phyloP scores from a whole-genome alignment of 2,329 filamentous ascomycete genomes.

The Aspergillus ibericus region DNA sequence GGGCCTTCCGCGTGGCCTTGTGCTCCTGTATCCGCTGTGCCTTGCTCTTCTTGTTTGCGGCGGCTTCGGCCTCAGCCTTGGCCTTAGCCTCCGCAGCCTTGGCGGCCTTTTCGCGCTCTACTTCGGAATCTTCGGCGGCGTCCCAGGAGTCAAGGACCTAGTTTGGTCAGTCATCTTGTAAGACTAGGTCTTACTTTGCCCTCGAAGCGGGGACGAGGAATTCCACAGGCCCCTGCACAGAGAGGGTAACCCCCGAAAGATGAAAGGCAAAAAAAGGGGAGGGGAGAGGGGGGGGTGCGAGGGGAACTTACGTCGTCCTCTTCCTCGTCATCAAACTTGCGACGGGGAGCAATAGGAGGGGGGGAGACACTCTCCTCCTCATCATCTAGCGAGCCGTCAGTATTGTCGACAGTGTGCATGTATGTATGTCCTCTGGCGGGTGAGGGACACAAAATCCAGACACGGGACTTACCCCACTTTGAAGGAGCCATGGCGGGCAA shows the following conservation, averaged over 20 bases:
- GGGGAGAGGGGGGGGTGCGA: not conserved
- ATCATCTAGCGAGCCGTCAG: slow-evolving; percentile 32
- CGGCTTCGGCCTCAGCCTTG: slow-evolving; percentile 84
- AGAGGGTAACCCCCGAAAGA: not conserved
- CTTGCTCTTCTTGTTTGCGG: slow-evolving; percentile 88
- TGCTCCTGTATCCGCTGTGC: slow-evolving; percentile 80
- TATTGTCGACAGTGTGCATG: not conserved
- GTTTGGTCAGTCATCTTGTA: not conserved
- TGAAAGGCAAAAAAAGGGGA: not conserved
- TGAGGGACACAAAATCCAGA: slow-evolving; percentile 1
- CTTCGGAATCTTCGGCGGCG: slow-evolving; percentile 93
- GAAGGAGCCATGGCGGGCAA: slow-evolving; percentile 45
- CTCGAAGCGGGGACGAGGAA: not conserved
- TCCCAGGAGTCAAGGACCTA: slow-evolving; percentile 97
- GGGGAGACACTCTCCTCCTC: slow-evolving; percentile 56
- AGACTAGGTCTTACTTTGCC: too few relatives aligned
- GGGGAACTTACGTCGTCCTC: slow-evolving; percentile 68
- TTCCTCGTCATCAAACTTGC: slow-evolving; percentile 92
- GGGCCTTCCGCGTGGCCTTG: slow-evolving; percentile 62
- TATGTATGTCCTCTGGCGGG: not conserved
- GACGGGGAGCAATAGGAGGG: slow-evolving; percentile 50
- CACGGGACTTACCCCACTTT: slow-evolving; percentile 49
- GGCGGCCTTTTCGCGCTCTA: slow-evolving; percentile 90
- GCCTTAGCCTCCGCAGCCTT: slow-evolving; percentile 83
- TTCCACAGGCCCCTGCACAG: not conserved